Evolutionary conservation across 2,329 filamentous ascomycete genomes (phyloP).

Genomic region (Podosphaera fusca): DNA sequence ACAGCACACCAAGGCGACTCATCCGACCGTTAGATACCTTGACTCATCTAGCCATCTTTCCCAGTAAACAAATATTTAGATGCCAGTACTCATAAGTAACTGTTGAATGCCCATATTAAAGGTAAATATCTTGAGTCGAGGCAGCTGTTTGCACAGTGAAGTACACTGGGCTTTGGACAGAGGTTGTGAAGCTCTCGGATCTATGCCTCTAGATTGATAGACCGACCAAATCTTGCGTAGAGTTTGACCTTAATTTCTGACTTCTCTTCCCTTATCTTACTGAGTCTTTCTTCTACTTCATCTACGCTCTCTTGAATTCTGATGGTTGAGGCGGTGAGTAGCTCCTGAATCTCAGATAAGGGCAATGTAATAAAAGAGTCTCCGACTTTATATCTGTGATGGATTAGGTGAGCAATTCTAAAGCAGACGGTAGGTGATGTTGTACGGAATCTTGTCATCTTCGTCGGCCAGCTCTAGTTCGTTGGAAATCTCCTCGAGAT

Average conservation of each 20-base stretch:
- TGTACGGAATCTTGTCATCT: conserved; percentile 71
- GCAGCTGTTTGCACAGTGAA: too few relatives aligned
- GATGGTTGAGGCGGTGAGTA: conserved; percentile 49
- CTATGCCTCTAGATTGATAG: conserved; percentile 84
- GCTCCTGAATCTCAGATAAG: conserved; percentile 63
- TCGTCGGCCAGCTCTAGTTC: conserved; percentile 92
- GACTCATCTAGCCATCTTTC: too few relatives aligned
- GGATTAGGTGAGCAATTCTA: conserved; percentile 2
- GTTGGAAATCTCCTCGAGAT: conserved; percentile 73
- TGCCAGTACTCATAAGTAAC: too few relatives aligned
- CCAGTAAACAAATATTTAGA: too few relatives aligned
- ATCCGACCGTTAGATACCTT: too few relatives aligned
- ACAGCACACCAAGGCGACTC: too few relatives aligned
- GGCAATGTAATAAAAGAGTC: conserved; percentile 83
- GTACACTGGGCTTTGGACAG: too few relatives aligned
- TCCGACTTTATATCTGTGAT: conserved; percentile 75
- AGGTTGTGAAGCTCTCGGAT: background rate
- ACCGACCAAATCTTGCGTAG: conserved; percentile 85
- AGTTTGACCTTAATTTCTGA: conserved; percentile 70
- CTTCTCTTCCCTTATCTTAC: conserved; percentile 64
- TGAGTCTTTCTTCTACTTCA: conserved; percentile 53
- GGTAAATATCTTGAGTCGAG: too few relatives aligned
- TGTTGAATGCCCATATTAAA: too few relatives aligned
- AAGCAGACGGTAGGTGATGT: background rate
- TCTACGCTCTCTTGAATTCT: conserved; percentile 57